These are phyloP conservation scores for Aleurites moluccanus DNA, from an alignment of 441 rosid species.

Conservation along the genomic window DNA sequence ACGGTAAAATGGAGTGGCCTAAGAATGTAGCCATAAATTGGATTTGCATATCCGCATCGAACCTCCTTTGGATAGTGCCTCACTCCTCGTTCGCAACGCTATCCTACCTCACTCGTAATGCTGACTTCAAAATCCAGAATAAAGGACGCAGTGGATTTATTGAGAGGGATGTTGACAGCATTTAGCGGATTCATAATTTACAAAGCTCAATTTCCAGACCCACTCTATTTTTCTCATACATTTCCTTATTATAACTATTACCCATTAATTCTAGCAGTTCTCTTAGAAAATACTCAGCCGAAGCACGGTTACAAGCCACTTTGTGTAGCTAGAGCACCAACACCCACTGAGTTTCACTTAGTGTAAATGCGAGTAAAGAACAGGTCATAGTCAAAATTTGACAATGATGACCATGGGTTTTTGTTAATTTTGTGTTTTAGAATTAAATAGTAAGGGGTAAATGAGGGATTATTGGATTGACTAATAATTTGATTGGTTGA, in stretches of 20 bases:
- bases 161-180: no score
- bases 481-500: constrained; percentile 48
- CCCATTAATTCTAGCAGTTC: constrained; percentile 39
- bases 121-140: no score
- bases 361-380: constrained; percentile 52
- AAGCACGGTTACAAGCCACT: constrained; percentile 64
- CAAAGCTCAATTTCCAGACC: constrained; percentile 30
- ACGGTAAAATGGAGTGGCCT: no score
- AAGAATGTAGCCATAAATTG: no score
- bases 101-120: no score
- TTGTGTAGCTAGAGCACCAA: constrained; percentile 68
- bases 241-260: constrained; percentile 24
- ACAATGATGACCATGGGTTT: constrained; percentile 49
- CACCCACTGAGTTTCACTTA: constrained; percentile 42
- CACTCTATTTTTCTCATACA: constrained; percentile 8
- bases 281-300: constrained; percentile 58
- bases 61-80: no score
- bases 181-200: no score
- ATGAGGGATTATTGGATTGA: neutral
- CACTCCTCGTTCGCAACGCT: no score
- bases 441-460: constrained; percentile 42
- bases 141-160: no score
- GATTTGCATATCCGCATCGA: no score
- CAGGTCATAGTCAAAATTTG: constrained; percentile 34
- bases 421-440: constrained; percentile 70